Conservation (phyloP, 768 basidiomycete genomes). For the Psilocybe cyanescens region DNA sequence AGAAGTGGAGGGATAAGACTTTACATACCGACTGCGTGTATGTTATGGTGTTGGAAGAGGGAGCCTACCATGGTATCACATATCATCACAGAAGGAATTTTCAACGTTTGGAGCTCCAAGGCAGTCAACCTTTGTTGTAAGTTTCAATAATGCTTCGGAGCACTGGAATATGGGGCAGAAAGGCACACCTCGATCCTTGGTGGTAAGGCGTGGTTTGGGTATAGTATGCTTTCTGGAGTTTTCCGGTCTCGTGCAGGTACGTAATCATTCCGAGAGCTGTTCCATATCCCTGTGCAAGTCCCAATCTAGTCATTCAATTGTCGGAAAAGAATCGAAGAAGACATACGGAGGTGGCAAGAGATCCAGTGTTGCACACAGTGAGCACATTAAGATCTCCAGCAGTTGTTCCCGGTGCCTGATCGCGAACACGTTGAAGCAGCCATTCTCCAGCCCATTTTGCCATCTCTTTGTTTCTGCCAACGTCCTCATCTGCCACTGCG, state of each 20-base stretch:
- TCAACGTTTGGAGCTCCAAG: conserved; percentile 82
- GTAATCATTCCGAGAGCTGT: conserved; percentile 95
- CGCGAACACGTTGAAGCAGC: conserved; percentile 60
- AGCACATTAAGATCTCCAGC: conserved; percentile 70
- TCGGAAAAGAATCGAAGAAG: conserved; percentile 1
- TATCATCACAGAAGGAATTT: conserved; percentile 90
- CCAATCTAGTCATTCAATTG: conserved; percentile 1
- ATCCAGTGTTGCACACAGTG: conserved; percentile 98
- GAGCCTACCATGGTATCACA: conserved; percentile 99
- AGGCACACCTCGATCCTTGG: conserved; percentile 76
- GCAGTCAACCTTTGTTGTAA: conserved; percentile 71
- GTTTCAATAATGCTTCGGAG: not conserved
- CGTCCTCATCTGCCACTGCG: conserved; percentile 84
- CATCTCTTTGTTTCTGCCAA: conserved; percentile 86
- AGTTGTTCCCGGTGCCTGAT: conserved; percentile 25
- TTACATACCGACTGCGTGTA: conserved; percentile 77
- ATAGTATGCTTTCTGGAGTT: conserved; percentile 84
- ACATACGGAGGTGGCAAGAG: conserved; percentile 88
- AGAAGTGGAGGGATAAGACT: not conserved
- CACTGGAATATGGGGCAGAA: conserved; percentile 1
- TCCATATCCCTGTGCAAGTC: conserved; percentile 76
- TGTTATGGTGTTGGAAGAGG: conserved; percentile 83
- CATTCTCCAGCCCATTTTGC: conserved; percentile 85
- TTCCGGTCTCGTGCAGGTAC: conserved; percentile 77
- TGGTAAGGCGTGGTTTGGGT: conserved; percentile 96